phyloP scores from a whole-genome alignment of 805 yeast species.

The Cyberlindnera petersonii region DNA sequence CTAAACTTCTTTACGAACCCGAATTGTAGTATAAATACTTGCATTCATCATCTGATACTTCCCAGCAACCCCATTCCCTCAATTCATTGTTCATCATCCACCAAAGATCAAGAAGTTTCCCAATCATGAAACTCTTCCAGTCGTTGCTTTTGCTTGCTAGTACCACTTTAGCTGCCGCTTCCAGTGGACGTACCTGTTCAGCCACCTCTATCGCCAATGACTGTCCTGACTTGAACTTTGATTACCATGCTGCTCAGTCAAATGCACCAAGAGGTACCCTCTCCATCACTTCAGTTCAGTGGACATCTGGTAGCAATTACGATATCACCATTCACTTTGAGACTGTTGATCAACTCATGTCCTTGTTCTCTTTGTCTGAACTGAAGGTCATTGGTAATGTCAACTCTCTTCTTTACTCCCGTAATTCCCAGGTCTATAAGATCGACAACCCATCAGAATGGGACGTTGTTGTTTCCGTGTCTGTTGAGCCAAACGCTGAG shows the following conservation, averaged over 20 bases:
- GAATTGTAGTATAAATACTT: too few relatives aligned
- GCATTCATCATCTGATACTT: too few relatives aligned
- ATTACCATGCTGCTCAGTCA: conserved; percentile 10
- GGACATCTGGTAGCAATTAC: conserved; percentile 15
- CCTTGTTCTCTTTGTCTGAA: conserved; percentile 16
- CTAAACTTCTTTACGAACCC: too few relatives aligned
- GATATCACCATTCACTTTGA: conserved; percentile 16
- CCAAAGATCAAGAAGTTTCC: too few relatives aligned
- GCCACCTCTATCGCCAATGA: conserved; percentile 3
- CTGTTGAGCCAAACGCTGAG: conserved; percentile 1
- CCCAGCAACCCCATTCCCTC: too few relatives aligned
- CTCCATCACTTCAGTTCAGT: conserved; percentile 11
- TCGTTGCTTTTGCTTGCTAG: conserved; percentile 1
- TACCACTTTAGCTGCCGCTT: background rate
- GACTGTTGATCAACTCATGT: conserved; percentile 9
- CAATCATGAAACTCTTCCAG: conserved; percentile 3
- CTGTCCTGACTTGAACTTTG: conserved; percentile 15
- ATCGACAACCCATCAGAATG: conserved; percentile 13
- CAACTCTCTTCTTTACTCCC: conserved; percentile 13
- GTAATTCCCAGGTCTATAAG: conserved; percentile 6
- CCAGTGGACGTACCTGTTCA: conserved; percentile 7
- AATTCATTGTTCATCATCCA: too few relatives aligned
- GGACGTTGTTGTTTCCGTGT: conserved; percentile 9
- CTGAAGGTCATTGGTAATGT: conserved; percentile 20
- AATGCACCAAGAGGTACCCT: conserved; percentile 17